Base-by-base conservation (phyloP, 1,284 basidiomycete species). In the Flammula alnicola region DNA sequence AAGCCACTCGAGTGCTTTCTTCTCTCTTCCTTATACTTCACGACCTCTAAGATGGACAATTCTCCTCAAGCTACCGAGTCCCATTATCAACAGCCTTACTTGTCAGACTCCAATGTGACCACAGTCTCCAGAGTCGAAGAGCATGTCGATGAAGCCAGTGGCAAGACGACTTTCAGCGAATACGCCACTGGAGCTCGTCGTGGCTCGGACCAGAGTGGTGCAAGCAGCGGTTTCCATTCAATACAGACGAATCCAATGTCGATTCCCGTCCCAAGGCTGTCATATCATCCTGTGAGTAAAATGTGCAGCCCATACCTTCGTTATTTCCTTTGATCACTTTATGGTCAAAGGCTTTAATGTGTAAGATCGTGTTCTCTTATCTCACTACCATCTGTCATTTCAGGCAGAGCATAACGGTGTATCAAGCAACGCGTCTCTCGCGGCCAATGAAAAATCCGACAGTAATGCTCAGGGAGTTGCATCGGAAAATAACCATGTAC, bases 401-500 rank as follows among this genome's bases (percentile, higher is more conserved):
- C 26, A 29, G 27, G 20, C 19, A 43, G 41, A 30, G 11, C 10
- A 29, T 3, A 11, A 19, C 14, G 26, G 17, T 16, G 4, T 11
- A 23, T 19, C 26, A 12, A 26, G 20, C 10, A 36, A n/a, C 11
- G 3, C 19, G 9, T 27, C 17, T 17, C 7, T 31, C 2, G 9
- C 19, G 10, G 32, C 27, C 23, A 22, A 20, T 12, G 12, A 26
- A 12, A 19, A 49, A 29, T 23, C 25, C 3, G 4, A 6, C 19
- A n/a, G 23, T 23, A 26, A 37, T 27, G 19, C 26, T 4, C 23
- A 12, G 14, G 35, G n/a, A n/a, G n/a, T n/a, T n/a, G n/a, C 17
- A n/a, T 20, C 23, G 29, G 32, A 42, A 16, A n/a, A 20, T 12
- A 47, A 50, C 7, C 55, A 57, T 20, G 54, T 59, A 2, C 64